Percentiles rank a stretch among this genome's conserved stretches.
Evolutionary conservation across 768 basidiomycete species (phyloP).

Genomic region (Psilocybe subaeruginosa): DNA sequence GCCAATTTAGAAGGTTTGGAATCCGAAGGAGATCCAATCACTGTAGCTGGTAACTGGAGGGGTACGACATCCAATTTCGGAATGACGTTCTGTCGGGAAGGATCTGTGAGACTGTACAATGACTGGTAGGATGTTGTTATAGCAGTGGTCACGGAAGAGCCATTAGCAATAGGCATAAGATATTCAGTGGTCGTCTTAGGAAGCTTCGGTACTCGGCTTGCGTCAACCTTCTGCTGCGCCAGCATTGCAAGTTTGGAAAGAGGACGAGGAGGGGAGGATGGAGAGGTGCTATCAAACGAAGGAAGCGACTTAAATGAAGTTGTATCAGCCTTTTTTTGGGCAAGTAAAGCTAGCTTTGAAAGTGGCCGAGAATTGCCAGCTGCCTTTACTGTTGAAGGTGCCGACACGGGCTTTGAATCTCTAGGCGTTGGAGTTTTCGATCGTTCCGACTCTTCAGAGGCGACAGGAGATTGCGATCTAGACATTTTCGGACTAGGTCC

Average conservation of each 20-base stretch:
- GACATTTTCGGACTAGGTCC: constrained; percentile 21
- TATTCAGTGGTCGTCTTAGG: constrained; percentile 64
- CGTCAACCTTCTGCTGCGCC: constrained; percentile 59
- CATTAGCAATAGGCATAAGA: constrained; percentile 80
- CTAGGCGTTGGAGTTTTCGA: constrained; percentile 26
- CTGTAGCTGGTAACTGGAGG: constrained; percentile 27
- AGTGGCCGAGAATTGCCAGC: constrained; percentile 19
- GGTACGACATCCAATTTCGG: constrained; percentile 49
- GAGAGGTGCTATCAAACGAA: constrained; percentile 27
- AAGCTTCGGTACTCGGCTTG: constrained; percentile 47
- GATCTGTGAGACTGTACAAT: constrained; percentile 62
- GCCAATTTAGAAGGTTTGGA: constrained; percentile 73
- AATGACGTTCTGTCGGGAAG: constrained; percentile 41
- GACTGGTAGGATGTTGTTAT: constrained; percentile 84
- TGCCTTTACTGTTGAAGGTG: constrained; percentile 2
- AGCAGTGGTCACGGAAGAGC: constrained; percentile 79
- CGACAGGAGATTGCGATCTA: constrained; percentile 20
- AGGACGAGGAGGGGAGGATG: constrained; percentile 32
- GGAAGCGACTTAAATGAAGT: constrained; percentile 20
- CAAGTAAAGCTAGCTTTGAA: constrained; percentile 63
- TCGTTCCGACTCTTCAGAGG: constrained; percentile 16
- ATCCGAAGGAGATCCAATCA: constrained; percentile 29
- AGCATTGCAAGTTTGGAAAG: constrained; percentile 79
- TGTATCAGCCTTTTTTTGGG: constrained; percentile 54
- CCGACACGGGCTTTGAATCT: not conserved